Conservation (phyloP, 75 land plant genomes). For the Sequoiadendron giganteum region DNA sequence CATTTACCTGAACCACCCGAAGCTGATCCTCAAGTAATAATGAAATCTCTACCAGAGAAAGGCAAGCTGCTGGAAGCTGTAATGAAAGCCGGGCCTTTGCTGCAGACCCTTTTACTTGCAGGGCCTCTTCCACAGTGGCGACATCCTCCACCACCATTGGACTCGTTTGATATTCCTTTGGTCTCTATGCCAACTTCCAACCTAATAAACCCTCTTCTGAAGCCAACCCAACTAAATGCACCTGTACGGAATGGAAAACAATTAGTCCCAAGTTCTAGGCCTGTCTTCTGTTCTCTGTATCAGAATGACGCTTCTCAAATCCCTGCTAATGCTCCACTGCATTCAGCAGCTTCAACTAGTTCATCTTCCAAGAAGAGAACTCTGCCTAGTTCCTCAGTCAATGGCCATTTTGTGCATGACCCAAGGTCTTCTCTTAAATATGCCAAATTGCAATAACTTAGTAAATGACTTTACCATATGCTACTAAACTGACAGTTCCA, state of each 20-base stretch:
- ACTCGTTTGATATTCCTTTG: conserved; percentile 56
- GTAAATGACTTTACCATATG: background rate
- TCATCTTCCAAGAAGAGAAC: conserved; percentile 13
- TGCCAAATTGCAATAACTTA: conserved; percentile 9
- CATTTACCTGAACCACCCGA: conserved; percentile 46
- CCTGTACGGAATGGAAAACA: conserved; percentile 1
- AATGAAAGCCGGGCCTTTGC: conserved; percentile 78
- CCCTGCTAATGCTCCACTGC: background rate
- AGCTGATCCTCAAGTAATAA: conserved; percentile 46
- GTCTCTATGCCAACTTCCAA: conserved; percentile 34
- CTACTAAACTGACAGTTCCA: background rate
- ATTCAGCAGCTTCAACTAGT: conserved; percentile 10
- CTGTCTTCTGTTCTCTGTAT: conserved; percentile 4
- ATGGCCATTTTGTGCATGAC: conserved; percentile 17
- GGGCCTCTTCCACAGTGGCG: conserved; percentile 89
- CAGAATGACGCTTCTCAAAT: conserved; percentile 6
- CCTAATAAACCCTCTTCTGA: conserved; percentile 8
- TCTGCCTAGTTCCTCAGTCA: background rate
- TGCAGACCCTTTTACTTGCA: conserved; percentile 81
- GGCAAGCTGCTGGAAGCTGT: conserved; percentile 87
- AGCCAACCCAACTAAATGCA: background rate
- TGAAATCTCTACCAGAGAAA: conserved; percentile 67
- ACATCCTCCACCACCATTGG: conserved; percentile 69
- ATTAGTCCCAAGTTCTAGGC: conserved; percentile 1
- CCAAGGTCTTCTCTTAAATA: conserved; percentile 5